phyloP scores from a whole-genome alignment of 768 basidiomycete genomes.

The Mycena vulgaris region DNA sequence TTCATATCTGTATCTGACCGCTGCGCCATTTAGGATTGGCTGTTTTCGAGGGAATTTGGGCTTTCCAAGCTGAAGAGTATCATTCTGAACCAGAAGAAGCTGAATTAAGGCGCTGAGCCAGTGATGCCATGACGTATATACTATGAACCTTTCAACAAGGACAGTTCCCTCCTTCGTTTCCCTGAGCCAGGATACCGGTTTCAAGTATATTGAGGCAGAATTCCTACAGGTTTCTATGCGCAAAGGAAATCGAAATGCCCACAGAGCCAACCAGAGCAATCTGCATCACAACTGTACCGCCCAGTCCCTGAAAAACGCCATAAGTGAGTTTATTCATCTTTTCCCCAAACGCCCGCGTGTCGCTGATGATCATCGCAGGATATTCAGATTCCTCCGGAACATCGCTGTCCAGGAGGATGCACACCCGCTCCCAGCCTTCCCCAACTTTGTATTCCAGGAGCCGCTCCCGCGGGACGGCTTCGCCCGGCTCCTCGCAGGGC shows the following conservation, averaged over 20 bases:
- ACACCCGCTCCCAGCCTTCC: conserved; percentile 34
- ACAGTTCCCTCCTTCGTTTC: too few relatives aligned
- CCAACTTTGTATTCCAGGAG: conserved; percentile 32
- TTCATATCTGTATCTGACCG: too few relatives aligned
- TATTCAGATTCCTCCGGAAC: conserved; percentile 13
- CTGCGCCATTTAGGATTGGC: conserved; percentile 19
- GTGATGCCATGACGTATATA: too few relatives aligned
- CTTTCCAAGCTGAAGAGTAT: conserved; percentile 26
- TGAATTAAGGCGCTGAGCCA: background rate
- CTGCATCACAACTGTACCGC: conserved; percentile 38
- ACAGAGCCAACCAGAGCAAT: conserved; percentile 34
- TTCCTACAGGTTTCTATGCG: conserved; percentile 30
- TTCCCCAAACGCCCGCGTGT: conserved; percentile 30
- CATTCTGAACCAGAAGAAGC: conserved; percentile 8
- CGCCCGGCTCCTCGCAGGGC: conserved; percentile 12
- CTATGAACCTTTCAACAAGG: too few relatives aligned
- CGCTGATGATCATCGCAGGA: conserved; percentile 1
- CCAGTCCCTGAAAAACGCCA: conserved; percentile 34
- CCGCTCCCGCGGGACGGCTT: conserved; percentile 16
- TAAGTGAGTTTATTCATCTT: conserved; percentile 33
- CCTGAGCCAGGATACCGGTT: too few relatives aligned
- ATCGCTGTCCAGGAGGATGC: conserved; percentile 30
- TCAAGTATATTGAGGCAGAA: background rate
- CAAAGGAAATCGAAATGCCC: conserved; percentile 35
- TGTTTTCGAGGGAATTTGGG: conserved; percentile 34